Evolutionary conservation across 371 early-diverging fungal species (phyloP).

Genomic region (Rhizopus arrhizus): DNA sequence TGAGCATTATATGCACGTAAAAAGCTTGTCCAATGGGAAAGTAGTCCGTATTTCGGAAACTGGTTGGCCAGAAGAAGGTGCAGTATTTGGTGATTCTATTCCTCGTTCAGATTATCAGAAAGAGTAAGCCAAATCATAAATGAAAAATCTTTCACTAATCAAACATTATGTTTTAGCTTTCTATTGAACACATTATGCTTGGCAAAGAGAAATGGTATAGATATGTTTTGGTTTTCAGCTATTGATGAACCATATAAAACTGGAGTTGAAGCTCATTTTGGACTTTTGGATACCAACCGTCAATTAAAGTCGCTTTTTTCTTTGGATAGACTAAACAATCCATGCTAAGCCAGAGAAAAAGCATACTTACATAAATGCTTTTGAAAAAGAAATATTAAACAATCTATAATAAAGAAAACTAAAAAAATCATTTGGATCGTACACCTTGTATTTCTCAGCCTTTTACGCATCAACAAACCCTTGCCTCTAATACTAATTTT

Average conservation of each 20-base stretch:
- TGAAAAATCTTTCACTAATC: no score
- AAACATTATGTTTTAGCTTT: not conserved
- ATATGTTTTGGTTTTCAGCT: conserved; percentile 62
- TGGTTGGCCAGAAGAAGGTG: conserved; percentile 67
- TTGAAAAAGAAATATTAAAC: no score
- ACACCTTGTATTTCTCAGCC: no score
- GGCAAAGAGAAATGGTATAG: conserved; percentile 46
- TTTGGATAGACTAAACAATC: no score
- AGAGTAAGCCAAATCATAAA: conserved; percentile 21
- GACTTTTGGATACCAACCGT: conserved; percentile 39
- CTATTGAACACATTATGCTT: conserved; percentile 49
- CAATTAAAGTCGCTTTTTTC: conserved; percentile 19
- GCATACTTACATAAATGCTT: no score
- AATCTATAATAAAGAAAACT: no score
- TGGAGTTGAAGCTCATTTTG: conserved; percentile 63
- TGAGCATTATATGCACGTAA: conserved; percentile 50
- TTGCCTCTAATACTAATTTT: no score
- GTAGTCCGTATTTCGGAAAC: conserved; percentile 65
- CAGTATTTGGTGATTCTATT: conserved; percentile 47
- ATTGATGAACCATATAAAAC: conserved; percentile 63
- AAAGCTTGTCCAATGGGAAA: conserved; percentile 47
- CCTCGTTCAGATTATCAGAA: conserved; percentile 56
- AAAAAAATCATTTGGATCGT: no score
- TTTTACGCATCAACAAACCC: no score
- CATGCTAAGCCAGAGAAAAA: no score